Conservation (phyloP, 148 eudicot species). For the Cornus suecica region DNA sequence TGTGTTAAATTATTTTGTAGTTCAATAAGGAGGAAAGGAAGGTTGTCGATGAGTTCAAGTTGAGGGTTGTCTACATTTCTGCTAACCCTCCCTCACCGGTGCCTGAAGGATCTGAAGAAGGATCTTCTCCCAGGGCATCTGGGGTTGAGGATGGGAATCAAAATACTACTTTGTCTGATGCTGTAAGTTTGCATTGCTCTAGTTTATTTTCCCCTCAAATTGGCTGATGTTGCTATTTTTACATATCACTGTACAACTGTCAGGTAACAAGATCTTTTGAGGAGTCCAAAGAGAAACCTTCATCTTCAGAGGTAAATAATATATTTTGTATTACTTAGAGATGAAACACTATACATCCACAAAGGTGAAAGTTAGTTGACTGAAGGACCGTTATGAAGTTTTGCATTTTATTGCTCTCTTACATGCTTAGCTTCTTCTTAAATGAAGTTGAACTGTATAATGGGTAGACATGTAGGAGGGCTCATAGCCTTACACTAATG, state of each 20-base stretch:
- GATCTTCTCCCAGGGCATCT: constrained; percentile 63
- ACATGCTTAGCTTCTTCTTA: neutral
- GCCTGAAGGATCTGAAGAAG: constrained; percentile 90
- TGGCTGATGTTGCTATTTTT: neutral
- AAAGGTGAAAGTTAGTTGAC: neutral
- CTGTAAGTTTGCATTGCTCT: constrained; percentile 38
- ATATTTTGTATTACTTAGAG: neutral
- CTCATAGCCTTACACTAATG: neutral
- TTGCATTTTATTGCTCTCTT: neutral
- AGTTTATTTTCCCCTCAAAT: neutral
- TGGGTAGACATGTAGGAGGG: neutral
- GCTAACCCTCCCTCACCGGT: constrained; percentile 97
- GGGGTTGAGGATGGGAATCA: constrained; percentile 50
- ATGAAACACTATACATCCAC: neutral
- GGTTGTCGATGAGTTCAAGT: constrained; percentile 64
- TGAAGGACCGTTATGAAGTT: too few species aligned
- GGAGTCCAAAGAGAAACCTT: constrained; percentile 46
- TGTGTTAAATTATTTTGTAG: constrained; percentile 31
- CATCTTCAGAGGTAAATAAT: constrained; percentile 55
- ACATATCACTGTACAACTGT: constrained; percentile 3
- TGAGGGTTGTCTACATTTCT: constrained; percentile 72
- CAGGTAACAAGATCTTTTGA: constrained; percentile 53
- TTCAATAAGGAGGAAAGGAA: constrained; percentile 72
- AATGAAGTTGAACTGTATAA: neutral
- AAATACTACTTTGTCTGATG: constrained; percentile 44